Base-by-base conservation (phyloP, 1,284 basidiomycete genomes). In the Vanrija humicola region DNA sequence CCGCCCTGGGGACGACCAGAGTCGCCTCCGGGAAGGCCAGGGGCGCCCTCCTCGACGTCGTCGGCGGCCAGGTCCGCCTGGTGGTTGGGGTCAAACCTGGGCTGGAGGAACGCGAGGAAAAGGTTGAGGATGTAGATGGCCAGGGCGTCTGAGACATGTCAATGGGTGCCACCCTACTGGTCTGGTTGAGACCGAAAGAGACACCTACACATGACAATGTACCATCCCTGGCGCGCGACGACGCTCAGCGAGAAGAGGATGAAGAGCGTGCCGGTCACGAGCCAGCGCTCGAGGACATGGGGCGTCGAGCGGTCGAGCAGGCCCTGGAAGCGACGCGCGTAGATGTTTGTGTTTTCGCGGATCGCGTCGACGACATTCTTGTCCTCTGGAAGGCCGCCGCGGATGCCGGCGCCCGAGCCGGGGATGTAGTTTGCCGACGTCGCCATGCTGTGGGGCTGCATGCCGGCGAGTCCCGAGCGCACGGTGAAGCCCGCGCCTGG, bases 31-130 rank as follows among this genome's bases (percentile, higher is more conserved):
- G 75, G 75, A 38, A 77, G 62, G 7, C 75, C 75, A 14, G 80
- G 68, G n/a, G 87, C 90, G 21, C 94, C 95, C 68, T 92, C 94
- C 71, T 98, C 95, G 18, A 97, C 88, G 69, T 98, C 93, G 69
- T 95, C 90, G 6, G 91, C 94, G 52, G 90, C 82, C 3, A 97
- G 80, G 76, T 99, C 96, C 44, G 89, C 89, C 64, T 95, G 89
- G 39, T 97, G 80, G 1, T 91, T 93, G 0, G 96, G 95, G 77
- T 99, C 96, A 75, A 98, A 98, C 74, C 74, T 71, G 2, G 77
- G 76, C 79, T 77, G 76, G 29, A 77, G 64, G 67, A 77, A 77
- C 2, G 78, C 77, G 46, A 79, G 73, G 71, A 79, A 80, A 53
- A 79, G 82, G 78, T 95, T 95, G 59, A 95, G 82, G 62, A 96